These are phyloP conservation scores for Prosopis cineraria DNA, from an alignment of 306 rosid genomes.

Conservation along the genomic window DNA sequence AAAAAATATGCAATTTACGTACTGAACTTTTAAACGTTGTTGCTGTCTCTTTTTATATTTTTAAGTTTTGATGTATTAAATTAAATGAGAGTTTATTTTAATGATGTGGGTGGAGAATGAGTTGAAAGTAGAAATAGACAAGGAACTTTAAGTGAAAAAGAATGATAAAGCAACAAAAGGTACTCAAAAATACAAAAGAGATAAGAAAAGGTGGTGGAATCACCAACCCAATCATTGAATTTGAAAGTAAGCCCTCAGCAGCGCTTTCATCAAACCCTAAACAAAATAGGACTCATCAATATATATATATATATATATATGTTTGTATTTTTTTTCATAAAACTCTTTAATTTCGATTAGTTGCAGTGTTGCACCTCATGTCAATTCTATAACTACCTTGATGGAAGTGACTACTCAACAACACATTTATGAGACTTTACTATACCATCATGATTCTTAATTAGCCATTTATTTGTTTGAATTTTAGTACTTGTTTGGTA, in stretches of 20 bases:
- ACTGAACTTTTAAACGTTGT: no score
- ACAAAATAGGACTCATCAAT: background rate
- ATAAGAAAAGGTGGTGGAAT: background rate
- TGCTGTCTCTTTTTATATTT: no score
- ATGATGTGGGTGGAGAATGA: background rate
- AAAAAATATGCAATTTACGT: background rate
- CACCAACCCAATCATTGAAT: background rate
- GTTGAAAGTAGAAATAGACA: background rate
- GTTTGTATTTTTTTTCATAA: background rate
- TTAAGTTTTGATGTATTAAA: background rate
- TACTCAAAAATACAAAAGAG: background rate
- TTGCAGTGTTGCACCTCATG: background rate
- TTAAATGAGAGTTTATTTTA: background rate
- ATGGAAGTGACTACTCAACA: background rate
- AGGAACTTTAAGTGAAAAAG: background rate
- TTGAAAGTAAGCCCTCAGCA: background rate
- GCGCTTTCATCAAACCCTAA: background rate
- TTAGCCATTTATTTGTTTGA: background rate
- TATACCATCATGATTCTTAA: background rate
- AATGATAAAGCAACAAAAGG: background rate
- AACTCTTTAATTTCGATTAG: background rate
- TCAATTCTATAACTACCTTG: background rate
- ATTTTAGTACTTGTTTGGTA: background rate
- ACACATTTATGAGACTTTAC: background rate
- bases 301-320: no score